Evolutionary conservation across 1,284 basidiomycete genomes (phyloP), one percentile per base, ranked within the genome.

Genomic region (Pyrrhoderma noxium): DNA sequence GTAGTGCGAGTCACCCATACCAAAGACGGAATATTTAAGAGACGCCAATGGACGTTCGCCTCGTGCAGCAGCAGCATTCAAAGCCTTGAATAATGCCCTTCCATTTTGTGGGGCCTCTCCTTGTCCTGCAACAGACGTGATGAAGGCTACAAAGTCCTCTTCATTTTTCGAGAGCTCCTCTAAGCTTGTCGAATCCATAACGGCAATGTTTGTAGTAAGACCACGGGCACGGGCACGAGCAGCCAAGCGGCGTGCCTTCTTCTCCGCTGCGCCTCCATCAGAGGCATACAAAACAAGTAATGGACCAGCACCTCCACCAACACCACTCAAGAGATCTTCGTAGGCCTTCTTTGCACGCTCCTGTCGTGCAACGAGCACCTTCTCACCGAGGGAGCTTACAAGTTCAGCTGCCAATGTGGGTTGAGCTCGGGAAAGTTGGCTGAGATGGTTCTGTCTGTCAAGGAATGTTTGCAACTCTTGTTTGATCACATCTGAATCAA

Each of bases 21-120:
- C 94, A 61, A 99, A 97, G 51, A 99, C 93, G 52, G 85, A 70
- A 65, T 81, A 89, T 61, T 80, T 83, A 57, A 93, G 70, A 55
- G 82, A 81, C 38, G 69, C 58, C 48, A 90, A 71, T 7, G 73
- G 70, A 49, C 67, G 70, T 51, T 85, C 80, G 16, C 76, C 75
- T 35, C 75, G 71, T 16, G 76, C 67, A 0, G 74, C 75, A 27
- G 85, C 77, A 45, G 83, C 83, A 62, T 86, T 86, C 57, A 94
- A 60, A 2, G 89, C 78, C 73, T 96, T 99, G 76, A 87, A 86
- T 65, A 94, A 85, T 54, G 83, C 83, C 43, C 96, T 80, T 37
- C 89, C 95, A 67, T 99, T 99, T 71, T 98, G 94, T 21, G 95
- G 96, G 44, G 93, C 83, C 70, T 99, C 95, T 55, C 96, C 95